Percentiles rank a stretch among this genome's conserved stretches.
Evolutionary conservation across 106 monocot species (phyloP).

Genomic region (Phalaenopsis equestris): DNA sequence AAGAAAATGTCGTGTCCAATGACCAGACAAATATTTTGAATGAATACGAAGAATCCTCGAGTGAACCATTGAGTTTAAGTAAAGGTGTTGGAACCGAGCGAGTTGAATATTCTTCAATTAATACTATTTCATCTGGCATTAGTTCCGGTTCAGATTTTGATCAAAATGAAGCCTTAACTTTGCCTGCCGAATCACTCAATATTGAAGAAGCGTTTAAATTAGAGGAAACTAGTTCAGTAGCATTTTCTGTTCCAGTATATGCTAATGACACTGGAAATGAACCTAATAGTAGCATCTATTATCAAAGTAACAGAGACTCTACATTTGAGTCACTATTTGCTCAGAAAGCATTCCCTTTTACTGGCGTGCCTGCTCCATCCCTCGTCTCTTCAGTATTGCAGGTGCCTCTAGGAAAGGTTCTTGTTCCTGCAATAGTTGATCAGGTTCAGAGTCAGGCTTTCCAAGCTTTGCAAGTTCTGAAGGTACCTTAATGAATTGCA

Average conservation of each 20-base stretch:
- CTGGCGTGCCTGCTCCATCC: slow-evolving; percentile 85
- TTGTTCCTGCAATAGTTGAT: slow-evolving; percentile 85
- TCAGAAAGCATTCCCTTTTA: slow-evolving; percentile 32
- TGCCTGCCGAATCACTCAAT: slow-evolving; percentile 11
- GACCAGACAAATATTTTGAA: slow-evolving; percentile 8
- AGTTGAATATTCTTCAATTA: slow-evolving; percentile 9
- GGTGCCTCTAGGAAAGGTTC: slow-evolving; percentile 73
- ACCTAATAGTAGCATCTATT: slow-evolving; percentile 14
- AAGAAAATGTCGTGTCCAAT: slow-evolving; percentile 13
- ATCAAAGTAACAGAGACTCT: slow-evolving; percentile 16
- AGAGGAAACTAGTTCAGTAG: slow-evolving; percentile 2
- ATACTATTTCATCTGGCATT: slow-evolving; percentile 15
- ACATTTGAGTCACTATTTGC: slow-evolving; percentile 27
- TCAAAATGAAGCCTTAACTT: slow-evolving; percentile 11
- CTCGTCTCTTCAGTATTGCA: slow-evolving; percentile 60
- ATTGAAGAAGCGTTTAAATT: slow-evolving; percentile 10
- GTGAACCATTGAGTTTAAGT: slow-evolving; percentile 21
- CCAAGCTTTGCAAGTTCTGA: slow-evolving; percentile 79
- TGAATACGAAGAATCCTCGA: slow-evolving; percentile 18
- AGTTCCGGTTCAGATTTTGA: slow-evolving; percentile 17
- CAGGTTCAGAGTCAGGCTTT: slow-evolving; percentile 79
- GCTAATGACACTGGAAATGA: slow-evolving; percentile 10
- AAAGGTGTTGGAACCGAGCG: slow-evolving; percentile 2
- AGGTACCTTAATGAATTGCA: slow-evolving; percentile 39
- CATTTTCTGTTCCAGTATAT: slow-evolving; percentile 12